Conservation (phyloP, 345 rosid genomes). For the Arabidopsis suecica region DNA sequence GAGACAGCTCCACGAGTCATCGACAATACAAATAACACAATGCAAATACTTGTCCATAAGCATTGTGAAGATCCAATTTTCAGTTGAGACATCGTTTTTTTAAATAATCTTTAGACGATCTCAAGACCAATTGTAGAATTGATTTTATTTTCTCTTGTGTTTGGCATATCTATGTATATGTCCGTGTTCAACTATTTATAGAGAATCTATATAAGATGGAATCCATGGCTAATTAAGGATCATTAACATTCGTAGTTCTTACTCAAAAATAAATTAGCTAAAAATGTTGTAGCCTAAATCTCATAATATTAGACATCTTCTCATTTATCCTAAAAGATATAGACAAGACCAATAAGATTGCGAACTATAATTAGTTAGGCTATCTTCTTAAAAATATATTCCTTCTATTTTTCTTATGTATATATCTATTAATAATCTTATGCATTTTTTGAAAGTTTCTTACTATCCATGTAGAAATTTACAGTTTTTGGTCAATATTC, state of each 20-base stretch:
- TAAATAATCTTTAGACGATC: background rate
- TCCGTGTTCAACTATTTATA: slow-evolving; percentile 19
- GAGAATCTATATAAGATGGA: background rate
- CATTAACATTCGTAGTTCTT: background rate
- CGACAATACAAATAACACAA: background rate
- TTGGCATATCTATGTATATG: background rate
- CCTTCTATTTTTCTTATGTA: background rate
- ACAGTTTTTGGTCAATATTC: too few relatives aligned
- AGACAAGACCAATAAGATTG: background rate
- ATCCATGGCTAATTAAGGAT: background rate
- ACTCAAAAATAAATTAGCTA: background rate
- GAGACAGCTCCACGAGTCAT: slow-evolving; percentile 7
- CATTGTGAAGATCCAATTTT: slow-evolving; percentile 15
- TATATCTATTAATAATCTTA: background rate
- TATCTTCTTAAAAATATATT: background rate
- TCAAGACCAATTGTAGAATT: slow-evolving; percentile 13
- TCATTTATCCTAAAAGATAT: background rate
- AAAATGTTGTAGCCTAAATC: background rate
- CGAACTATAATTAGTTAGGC: background rate
- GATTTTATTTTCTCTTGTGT: slow-evolving; percentile 11
- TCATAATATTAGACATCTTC: background rate
- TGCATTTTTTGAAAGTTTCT: too few relatives aligned
- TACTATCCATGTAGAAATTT: too few relatives aligned
- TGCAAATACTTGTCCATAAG: slow-evolving; percentile 11
- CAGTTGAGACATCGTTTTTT: slow-evolving; percentile 8